phyloP scores from a whole-genome alignment of 345 rosid genomes.

The Fremontodendron californicum region DNA sequence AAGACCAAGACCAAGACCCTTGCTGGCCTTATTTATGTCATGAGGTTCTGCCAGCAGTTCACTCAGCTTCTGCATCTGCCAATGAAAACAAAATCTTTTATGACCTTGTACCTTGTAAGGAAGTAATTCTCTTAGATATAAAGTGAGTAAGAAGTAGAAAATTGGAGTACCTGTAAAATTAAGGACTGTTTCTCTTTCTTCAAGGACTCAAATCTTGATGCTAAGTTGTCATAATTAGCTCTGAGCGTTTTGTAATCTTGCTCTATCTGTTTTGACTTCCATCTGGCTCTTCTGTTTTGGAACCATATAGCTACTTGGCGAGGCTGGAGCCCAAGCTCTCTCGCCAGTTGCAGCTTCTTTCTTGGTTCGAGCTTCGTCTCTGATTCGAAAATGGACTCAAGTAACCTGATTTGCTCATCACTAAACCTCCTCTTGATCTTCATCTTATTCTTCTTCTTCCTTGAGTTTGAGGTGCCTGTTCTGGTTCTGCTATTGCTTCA shows the following conservation, averaged over 20 bases:
- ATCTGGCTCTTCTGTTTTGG: conserved; percentile 82
- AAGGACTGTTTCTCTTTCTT: conserved; percentile 61
- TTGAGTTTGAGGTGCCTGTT: conserved; percentile 19
- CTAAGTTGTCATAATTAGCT: conserved; percentile 50
- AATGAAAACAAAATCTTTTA: background rate
- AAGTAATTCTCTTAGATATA: background rate
- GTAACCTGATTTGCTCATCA: conserved; percentile 58
- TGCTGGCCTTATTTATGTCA: conserved; percentile 22
- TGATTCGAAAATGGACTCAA: conserved; percentile 65
- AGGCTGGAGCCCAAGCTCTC: conserved; percentile 74
- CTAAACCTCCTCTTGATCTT: conserved; percentile 66
- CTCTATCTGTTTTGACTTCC: conserved; percentile 77
- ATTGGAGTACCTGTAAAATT: conserved; percentile 53
- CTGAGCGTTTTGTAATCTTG: conserved; percentile 49
- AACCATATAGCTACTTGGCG: conserved; percentile 92
- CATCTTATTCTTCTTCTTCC: conserved; percentile 42
- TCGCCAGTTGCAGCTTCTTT: conserved; percentile 61
- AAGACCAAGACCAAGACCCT: too few relatives aligned
- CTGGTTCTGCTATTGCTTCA: conserved; percentile 13
- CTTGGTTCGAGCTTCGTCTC: conserved; percentile 73
- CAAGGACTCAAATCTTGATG: conserved; percentile 45
- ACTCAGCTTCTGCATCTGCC: conserved; percentile 54
- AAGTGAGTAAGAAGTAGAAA: too few relatives aligned
- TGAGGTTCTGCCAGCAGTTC: conserved; percentile 29
- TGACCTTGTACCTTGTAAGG: background rate